Conservation (phyloP, 2,329 filamentous ascomycete species). For the Fusarium temperatum region DNA sequence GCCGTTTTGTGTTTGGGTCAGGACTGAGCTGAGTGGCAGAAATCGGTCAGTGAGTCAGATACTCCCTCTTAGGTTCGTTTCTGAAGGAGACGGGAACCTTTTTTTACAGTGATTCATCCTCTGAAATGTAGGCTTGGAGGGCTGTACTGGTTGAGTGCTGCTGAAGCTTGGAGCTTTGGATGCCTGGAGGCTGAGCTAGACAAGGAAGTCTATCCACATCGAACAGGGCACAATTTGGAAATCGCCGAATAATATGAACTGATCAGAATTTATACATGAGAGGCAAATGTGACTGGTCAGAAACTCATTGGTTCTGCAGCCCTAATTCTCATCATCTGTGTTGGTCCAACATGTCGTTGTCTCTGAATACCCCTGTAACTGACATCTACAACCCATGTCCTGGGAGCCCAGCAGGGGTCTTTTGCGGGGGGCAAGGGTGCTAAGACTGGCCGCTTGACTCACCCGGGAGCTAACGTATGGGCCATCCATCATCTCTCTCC, state of each 20-base stretch:
- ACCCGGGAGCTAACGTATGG: constrained; percentile 16
- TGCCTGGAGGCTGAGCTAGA: constrained; percentile 25
- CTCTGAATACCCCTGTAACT: not conserved
- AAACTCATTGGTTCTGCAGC: not conserved
- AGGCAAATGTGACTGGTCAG: not conserved
- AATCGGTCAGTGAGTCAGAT: constrained; percentile 33
- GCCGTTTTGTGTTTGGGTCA: not conserved
- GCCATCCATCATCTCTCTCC: not conserved
- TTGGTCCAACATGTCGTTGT: not conserved
- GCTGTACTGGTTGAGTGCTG: constrained; percentile 16
- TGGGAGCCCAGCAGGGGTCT: not conserved
- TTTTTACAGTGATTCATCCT: not conserved
- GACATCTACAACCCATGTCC: not conserved
- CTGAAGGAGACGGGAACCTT: not conserved
- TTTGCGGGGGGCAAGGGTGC: not conserved
- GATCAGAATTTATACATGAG: not conserved
- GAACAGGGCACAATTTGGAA: not conserved
- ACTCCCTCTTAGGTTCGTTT: not conserved
- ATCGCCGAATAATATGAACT: not conserved
- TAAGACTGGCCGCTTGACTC: constrained; percentile 34
- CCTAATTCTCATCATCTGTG: not conserved
- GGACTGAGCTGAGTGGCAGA: not conserved
- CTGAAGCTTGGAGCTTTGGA: constrained; percentile 23
- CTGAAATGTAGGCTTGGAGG: not conserved
- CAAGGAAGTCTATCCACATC: not conserved